Percentiles rank a stretch among this genome's conserved stretches.
phyloP scores from a whole-genome alignment of 169 alveolate species.

The Cryptosporidium xiaoi region DNA sequence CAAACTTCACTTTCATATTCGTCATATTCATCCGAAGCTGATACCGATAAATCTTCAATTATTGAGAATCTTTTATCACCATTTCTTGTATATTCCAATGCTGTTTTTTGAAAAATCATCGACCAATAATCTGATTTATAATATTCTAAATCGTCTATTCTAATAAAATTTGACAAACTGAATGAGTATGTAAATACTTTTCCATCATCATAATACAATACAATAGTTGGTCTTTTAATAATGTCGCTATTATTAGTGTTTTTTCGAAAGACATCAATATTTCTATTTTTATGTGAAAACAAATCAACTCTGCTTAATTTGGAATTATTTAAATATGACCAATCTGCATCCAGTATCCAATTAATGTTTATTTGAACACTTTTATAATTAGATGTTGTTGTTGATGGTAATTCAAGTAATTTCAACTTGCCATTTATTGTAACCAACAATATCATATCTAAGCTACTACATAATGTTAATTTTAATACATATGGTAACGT shows the following conservation, averaged over 20 bases:
- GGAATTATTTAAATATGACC: slow-evolving; percentile 21
- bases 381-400: not conserved
- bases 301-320: slow-evolving; percentile 29
- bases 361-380: not conserved
- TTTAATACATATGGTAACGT: slow-evolving; percentile 50
- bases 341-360: slow-evolving; percentile 48
- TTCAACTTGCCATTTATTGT: slow-evolving; percentile 27
- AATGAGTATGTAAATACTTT: slow-evolving; percentile 32
- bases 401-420: slow-evolving; percentile 1
- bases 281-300: not conserved
- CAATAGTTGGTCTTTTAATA: slow-evolving; percentile 3
- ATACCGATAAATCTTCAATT: slow-evolving; percentile 10
- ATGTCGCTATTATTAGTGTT: not conserved
- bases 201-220: slow-evolving; percentile 57
- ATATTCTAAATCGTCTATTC: slow-evolving; percentile 58
- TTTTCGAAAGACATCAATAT: not conserved
- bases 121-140: slow-evolving; percentile 62
- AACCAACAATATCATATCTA: slow-evolving; percentile 36
- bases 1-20: slow-evolving; percentile 14
- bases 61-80: not conserved
- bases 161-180: slow-evolving; percentile 30
- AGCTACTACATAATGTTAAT: slow-evolving; percentile 6
- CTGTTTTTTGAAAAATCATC: slow-evolving; percentile 21
- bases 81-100: not conserved
- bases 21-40: slow-evolving; percentile 9